Evolutionary conservation across 164 flowering plant species (phyloP).

Genomic region (Brasenia schreberi): DNA sequence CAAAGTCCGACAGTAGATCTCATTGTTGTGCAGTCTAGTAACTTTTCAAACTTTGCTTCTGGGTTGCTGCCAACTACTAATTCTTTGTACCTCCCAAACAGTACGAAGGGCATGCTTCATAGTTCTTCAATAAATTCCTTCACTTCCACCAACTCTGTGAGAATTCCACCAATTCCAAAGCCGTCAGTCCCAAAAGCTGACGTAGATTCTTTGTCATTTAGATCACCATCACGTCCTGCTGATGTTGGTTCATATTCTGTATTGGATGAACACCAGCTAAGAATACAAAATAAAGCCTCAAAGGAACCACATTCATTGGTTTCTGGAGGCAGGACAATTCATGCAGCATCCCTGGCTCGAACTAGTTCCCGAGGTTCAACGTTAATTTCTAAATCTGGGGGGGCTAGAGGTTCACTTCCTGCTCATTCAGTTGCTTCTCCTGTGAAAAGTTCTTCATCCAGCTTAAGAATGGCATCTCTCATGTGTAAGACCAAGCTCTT

Average conservation of each 20-base stretch:
- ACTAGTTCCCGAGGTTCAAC: slow-evolving; percentile 22
- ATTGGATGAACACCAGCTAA: slow-evolving; percentile 56
- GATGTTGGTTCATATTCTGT: slow-evolving; percentile 31
- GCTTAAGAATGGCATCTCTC: slow-evolving; percentile 32
- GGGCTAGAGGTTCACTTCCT: slow-evolving; percentile 25
- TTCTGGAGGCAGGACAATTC: slow-evolving; percentile 33
- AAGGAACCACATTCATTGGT: slow-evolving; percentile 18
- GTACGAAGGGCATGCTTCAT: slow-evolving; percentile 38
- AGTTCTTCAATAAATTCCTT: slow-evolving; percentile 40
- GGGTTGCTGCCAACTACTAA: slow-evolving; percentile 20
- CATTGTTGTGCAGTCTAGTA: slow-evolving; percentile 28
- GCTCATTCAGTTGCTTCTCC: slow-evolving; percentile 19
- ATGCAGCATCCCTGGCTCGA: slow-evolving; percentile 38
- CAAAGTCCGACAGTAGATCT: slow-evolving; percentile 52
- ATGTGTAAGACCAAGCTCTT: slow-evolving; percentile 44
- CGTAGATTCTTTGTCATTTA: slow-evolving; percentile 69
- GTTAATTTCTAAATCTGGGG: slow-evolving; percentile 25
- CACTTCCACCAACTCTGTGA: slow-evolving; percentile 31
- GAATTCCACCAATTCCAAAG: slow-evolving; percentile 33
- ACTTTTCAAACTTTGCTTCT: slow-evolving; percentile 23
- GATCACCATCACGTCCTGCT: slow-evolving; percentile 45
- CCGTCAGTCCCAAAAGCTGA: slow-evolving; percentile 76
- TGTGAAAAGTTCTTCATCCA: slow-evolving; percentile 26
- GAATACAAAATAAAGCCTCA: slow-evolving; percentile 34
- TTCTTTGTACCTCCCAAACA: slow-evolving; percentile 31